These are phyloP conservation scores for Globisporangium takayamanum DNA, from an alignment of 352 stramenopile species.

Conservation along the genomic window DNA sequence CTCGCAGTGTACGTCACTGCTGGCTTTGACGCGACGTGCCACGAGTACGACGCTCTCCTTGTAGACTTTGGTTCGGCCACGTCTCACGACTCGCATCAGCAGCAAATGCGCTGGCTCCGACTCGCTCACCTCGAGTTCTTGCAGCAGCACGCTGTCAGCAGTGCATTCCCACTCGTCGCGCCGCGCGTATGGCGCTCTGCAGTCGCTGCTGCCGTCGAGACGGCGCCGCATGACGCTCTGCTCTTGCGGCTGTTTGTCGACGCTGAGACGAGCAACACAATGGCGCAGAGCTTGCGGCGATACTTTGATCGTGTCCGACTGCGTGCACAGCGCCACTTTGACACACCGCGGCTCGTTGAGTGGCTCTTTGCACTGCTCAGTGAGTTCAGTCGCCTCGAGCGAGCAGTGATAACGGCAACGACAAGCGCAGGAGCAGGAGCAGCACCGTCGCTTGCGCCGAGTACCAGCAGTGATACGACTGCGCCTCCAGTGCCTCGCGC, in stretches of 20 bases:
- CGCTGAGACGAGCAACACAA: conserved; percentile 57
- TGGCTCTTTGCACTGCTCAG: conserved; percentile 73
- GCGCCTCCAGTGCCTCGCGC: neutral
- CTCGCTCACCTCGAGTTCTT: conserved; percentile 50
- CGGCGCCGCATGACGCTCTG: conserved; percentile 36
- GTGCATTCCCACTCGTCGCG: conserved; percentile 27
- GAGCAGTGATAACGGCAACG: conserved; percentile 9
- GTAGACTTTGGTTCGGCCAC: neutral
- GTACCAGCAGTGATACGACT: neutral
- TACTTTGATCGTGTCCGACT: conserved; percentile 46
- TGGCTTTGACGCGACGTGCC: conserved; percentile 43
- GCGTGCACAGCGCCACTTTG: conserved; percentile 41
- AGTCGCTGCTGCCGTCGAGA: conserved; percentile 29
- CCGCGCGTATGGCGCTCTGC: conserved; percentile 47
- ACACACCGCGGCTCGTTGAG: conserved; percentile 57
- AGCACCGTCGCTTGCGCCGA: too few relatives aligned
- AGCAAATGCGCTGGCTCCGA: conserved; percentile 29
- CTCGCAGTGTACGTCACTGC: conserved; percentile 40
- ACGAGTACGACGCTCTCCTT: conserved; percentile 34
- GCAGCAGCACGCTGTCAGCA: conserved; percentile 39
- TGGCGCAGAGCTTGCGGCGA: conserved; percentile 62
- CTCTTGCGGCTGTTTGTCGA: conserved; percentile 72
- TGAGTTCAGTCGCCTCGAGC: conserved; percentile 53
- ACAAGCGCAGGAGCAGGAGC: neutral
- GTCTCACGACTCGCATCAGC: neutral